These are phyloP conservation scores for Naganishia sp. DNA, from an alignment of 1,284 basidiomycete genomes.

Conservation along the genomic window DNA sequence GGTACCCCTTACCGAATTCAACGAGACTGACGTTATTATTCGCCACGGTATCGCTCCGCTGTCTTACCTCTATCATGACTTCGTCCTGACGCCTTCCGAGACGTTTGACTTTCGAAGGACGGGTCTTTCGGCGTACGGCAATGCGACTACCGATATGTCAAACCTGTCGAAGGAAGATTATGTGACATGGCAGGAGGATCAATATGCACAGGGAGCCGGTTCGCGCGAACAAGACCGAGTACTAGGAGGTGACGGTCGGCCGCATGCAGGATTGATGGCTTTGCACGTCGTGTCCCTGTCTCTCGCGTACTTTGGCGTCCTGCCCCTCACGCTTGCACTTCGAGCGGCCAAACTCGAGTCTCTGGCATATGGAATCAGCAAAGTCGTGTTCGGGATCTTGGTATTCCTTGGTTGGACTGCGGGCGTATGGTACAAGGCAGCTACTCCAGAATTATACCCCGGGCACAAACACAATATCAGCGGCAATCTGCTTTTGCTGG, in stretches of 20 bases:
- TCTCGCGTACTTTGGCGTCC: conserved; percentile 44
- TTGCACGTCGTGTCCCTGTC: conserved; percentile 42
- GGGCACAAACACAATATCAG: conserved; percentile 43
- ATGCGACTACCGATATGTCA: conserved; percentile 41
- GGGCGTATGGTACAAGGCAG: conserved; percentile 45
- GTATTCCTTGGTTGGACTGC: conserved; percentile 41
- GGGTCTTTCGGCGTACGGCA: conserved; percentile 43
- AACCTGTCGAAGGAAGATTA: conserved; percentile 45
- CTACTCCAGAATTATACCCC: conserved; percentile 47
- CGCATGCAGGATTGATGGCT: conserved; percentile 42
- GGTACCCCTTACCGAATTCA: conserved; percentile 24
- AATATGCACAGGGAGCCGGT: conserved; percentile 11
- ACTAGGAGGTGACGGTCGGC: conserved; percentile 22
- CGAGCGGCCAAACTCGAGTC: conserved; percentile 34
- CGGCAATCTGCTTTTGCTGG: conserved; percentile 43
- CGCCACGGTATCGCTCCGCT: conserved; percentile 23
- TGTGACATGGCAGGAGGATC: conserved; percentile 40
- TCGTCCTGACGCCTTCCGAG: conserved; percentile 16
- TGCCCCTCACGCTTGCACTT: conserved; percentile 42
- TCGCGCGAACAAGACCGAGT: conserved; percentile 16
- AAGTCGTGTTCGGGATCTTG: conserved; percentile 8
- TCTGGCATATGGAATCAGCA: conserved; percentile 7
- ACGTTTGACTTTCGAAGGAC: conserved; percentile 12
- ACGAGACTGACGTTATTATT: conserved; percentile 25
- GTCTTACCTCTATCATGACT: conserved; percentile 28